These are phyloP conservation scores for Ensete ventricosum DNA, from an alignment of 176 grass and related monocot genomes.

Conservation along the genomic window DNA sequence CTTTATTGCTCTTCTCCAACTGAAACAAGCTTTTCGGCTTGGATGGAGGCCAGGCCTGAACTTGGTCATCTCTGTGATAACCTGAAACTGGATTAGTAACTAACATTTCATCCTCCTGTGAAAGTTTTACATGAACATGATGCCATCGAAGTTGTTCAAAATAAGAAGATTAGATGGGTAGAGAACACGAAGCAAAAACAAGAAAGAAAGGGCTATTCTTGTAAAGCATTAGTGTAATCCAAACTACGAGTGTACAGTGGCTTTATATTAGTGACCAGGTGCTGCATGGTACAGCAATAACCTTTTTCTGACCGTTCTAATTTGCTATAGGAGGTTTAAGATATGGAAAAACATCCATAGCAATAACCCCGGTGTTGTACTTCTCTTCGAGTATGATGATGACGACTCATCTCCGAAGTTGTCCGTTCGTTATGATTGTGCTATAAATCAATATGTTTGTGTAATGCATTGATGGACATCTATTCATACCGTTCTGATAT, in stretches of 20 bases:
- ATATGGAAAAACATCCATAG: too few relatives aligned
- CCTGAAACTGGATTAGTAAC: constrained; percentile 72
- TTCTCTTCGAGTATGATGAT: background rate
- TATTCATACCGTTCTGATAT: too few relatives aligned
- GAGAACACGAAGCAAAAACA: background rate
- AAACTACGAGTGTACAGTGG: constrained; percentile 2
- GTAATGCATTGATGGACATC: too few relatives aligned
- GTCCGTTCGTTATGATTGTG: too few relatives aligned
- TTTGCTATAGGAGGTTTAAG: background rate
- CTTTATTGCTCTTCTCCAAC: constrained; percentile 49
- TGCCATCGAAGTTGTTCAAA: background rate
- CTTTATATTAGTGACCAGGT: background rate
- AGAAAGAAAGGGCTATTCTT: background rate
- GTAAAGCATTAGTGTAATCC: constrained; percentile 5
- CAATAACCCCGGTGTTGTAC: background rate
- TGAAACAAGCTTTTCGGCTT: constrained; percentile 57
- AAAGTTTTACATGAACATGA: background rate
- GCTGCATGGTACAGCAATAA: background rate
- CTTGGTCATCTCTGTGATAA: constrained; percentile 96
- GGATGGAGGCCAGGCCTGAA: constrained; percentile 89
- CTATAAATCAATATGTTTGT: too few relatives aligned
- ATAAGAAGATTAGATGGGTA: background rate
- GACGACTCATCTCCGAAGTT: background rate
- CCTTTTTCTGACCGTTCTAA: background rate
- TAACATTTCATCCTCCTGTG: background rate